Conservation (phyloP, 1,284 basidiomycete species). For the Malassezia caprae region DNA sequence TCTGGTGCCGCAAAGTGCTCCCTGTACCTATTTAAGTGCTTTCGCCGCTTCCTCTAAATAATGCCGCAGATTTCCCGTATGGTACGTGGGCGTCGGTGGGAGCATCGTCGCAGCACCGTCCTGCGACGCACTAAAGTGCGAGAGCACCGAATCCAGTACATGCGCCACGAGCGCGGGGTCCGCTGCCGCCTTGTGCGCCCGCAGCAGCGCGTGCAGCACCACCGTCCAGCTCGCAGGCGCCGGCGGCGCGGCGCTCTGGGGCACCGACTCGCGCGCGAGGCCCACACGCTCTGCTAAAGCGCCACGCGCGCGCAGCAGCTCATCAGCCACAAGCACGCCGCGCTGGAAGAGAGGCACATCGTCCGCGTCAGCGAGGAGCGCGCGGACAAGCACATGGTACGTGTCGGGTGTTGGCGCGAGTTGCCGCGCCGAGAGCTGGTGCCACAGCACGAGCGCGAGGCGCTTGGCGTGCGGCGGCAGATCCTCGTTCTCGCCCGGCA, state of each 20-base stretch:
- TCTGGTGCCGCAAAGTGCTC: constrained; percentile 3
- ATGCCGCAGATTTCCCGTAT: background rate
- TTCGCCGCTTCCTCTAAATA: background rate
- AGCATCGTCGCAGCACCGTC: background rate
- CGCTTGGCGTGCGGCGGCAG: constrained; percentile 12
- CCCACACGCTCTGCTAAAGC: background rate
- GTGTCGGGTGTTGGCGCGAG: constrained; percentile 18
- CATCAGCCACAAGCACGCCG: constrained; percentile 13
- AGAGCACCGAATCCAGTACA: background rate
- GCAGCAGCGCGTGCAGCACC: background rate
- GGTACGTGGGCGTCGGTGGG: background rate
- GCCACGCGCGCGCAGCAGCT: constrained; percentile 10
- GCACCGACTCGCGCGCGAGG: background rate
- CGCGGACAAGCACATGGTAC: constrained; percentile 14
- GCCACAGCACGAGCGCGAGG: constrained; percentile 23
- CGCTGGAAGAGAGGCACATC: background rate
- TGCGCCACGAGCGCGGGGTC: background rate
- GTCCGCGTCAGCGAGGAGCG: background rate
- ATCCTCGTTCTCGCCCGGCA: background rate
- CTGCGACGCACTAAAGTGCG: background rate
- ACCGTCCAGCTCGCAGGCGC: constrained; percentile 2
- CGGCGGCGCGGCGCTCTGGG: background rate
- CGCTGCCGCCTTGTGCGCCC: background rate
- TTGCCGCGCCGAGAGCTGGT: constrained; percentile 19
- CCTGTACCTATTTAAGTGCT: background rate